Conservation (phyloP, 1,284 basidiomycete species). For the Papiliotrema flavescens region DNA sequence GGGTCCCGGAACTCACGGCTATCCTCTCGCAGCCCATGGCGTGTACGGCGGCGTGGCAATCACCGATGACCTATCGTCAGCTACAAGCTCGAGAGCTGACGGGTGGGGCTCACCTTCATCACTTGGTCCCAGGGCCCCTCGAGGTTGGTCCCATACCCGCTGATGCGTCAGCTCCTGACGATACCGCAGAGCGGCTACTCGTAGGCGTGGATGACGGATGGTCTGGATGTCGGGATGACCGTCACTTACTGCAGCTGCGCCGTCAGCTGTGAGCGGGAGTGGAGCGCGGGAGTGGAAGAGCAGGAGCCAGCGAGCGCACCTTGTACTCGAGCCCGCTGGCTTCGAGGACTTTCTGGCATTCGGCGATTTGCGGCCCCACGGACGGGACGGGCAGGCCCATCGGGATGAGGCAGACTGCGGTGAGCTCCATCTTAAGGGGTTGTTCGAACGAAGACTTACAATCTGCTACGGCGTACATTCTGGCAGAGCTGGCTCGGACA, state of each 20-base stretch:
- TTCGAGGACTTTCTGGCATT: slow-evolving; percentile 72
- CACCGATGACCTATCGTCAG: slow-evolving; percentile 50
- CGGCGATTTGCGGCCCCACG: slow-evolving; percentile 51
- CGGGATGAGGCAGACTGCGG: slow-evolving; percentile 48
- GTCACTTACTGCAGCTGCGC: slow-evolving; percentile 54
- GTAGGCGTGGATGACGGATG: too few species aligned
- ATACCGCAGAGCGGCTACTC: too few species aligned
- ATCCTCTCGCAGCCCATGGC: slow-evolving; percentile 50
- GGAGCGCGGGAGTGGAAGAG: too few species aligned
- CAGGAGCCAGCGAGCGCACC: slow-evolving; percentile 52
- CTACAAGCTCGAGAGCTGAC: not conserved
- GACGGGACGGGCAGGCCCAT: slow-evolving; percentile 46
- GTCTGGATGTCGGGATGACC: too few species aligned
- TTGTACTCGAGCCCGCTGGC: slow-evolving; percentile 76
- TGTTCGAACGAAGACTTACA: slow-evolving; percentile 10
- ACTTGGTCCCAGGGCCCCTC: slow-evolving; percentile 84
- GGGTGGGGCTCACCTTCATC: slow-evolving; percentile 26
- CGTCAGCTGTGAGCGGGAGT: not conserved
- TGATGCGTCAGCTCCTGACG: slow-evolving; percentile 33
- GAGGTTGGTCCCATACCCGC: slow-evolving; percentile 85
- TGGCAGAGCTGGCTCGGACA: not conserved
- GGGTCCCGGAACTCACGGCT: slow-evolving; percentile 26
- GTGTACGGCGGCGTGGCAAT: slow-evolving; percentile 84
- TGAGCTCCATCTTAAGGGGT: not conserved
- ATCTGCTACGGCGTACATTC: slow-evolving; percentile 24